A percentile compares a stretch with the other conserved stretches of the same genome.
Conservation (phyloP, 495 filamentous ascomycete genomes). For the Glutinoglossum americanum region DNA sequence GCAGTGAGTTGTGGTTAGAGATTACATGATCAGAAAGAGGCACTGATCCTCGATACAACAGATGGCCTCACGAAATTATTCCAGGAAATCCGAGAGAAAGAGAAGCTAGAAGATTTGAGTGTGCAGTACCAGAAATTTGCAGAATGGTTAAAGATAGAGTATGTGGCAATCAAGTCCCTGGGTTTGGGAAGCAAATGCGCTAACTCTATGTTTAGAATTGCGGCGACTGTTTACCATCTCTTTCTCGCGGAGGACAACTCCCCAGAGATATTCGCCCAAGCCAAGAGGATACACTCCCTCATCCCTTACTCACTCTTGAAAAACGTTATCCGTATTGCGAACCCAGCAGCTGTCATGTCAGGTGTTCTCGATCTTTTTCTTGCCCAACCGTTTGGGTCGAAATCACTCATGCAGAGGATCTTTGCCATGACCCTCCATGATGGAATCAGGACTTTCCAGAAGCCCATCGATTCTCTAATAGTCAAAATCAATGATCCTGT, state of each 20-base stretch:
- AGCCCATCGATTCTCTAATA: slow-evolving; percentile 54
- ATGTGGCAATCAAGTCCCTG: slow-evolving; percentile 3
- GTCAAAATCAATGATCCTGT: slow-evolving; percentile 55
- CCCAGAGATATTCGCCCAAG: slow-evolving; percentile 82
- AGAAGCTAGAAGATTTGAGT: slow-evolving; percentile 65
- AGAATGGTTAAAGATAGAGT: slow-evolving; percentile 93
- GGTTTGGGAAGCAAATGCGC: background rate
- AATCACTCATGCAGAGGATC: slow-evolving; percentile 78
- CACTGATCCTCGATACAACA: slow-evolving; percentile 8
- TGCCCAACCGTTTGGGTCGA: slow-evolving; percentile 78
- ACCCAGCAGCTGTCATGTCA: slow-evolving; percentile 88
- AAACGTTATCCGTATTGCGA: slow-evolving; percentile 88
- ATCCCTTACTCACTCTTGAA: slow-evolving; percentile 85
- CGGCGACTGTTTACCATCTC: slow-evolving; percentile 88
- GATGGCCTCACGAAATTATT: slow-evolving; percentile 88
- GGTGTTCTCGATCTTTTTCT: slow-evolving; percentile 84
- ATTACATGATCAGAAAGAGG: background rate
- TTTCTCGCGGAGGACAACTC: slow-evolving; percentile 98
- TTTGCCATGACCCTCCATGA: slow-evolving; percentile 82
- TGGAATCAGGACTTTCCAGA: slow-evolving; percentile 66
- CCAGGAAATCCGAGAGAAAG: slow-evolving; percentile 71
- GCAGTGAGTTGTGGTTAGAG: slow-evolving; percentile 31
- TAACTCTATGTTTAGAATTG: slow-evolving; percentile 30
- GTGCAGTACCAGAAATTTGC: slow-evolving; percentile 96
- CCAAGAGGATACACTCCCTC: slow-evolving; percentile 77